Evolutionary conservation across 148 eudicot genomes (phyloP), one percentile per base, ranked within the genome.

Genomic region (Rhododendron ferrugineum): DNA sequence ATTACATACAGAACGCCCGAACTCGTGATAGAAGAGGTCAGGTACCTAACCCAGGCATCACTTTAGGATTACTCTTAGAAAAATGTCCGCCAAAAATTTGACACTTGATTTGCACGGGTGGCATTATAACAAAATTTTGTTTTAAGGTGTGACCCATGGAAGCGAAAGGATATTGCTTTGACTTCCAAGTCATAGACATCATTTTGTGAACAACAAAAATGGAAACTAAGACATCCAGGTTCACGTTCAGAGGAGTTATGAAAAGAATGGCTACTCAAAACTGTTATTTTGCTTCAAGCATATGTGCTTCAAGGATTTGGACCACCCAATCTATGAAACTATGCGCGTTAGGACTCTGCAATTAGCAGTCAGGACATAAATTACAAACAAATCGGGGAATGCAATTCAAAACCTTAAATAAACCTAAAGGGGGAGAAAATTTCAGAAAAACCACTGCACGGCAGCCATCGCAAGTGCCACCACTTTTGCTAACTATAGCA

Each of bases 141-240:
- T 66, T 66, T 11, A 26, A n/a, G 6, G 32, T n/a, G 26, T 9
- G 23, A 64, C 13, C 32, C 68, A 23, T 23, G 28, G 28, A 23
- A 62, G 28, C 72, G 4, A 64, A 64, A 64, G 32, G 72, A 26
- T 26, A 66, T 11, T 26, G 73, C 73, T 10, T 9, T 26, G 73
- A 26, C 42, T 73, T 32, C 77, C 3, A 8, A 22, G 26, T n/a
- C 32, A 28, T 28, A 66, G 1, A 66, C 7, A 72, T 72, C 9
- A 73, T 73, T 73, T 30, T 34, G 76, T 30, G 77, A 15, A 0
- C 9, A 4, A 13, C 9, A 32, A 73, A 73, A 32, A 22, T 73
- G 77, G 77, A 73, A 73, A 66, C 73, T 10, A 66, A 73, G 77
- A 73, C 77, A 73, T 73, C 40, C 77, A 73, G 20, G 37, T 32